Base-by-base conservation (phyloP, 768 basidiomycete species). In the Mrakia gelida region DNA sequence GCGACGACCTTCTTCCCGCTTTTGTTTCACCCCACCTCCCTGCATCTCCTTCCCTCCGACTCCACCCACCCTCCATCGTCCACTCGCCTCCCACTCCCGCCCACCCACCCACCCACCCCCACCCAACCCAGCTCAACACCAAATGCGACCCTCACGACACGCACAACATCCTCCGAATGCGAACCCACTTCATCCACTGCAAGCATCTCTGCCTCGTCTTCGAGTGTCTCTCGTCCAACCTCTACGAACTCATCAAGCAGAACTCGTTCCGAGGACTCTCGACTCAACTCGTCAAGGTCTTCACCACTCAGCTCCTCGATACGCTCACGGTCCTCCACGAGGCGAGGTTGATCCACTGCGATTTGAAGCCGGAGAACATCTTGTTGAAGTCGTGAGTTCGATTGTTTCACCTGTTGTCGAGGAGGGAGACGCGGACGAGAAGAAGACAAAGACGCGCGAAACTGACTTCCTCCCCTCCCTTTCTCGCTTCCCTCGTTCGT, bases 241-340 rank as follows among this genome's bases (percentile, higher is more conserved):
- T 99, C 76, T 99, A 98, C 87, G 97, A 99, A 85, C 89, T 99
- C 83, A 98, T 99, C 89, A 99, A 99, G 87, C 97, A 99, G 86
- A 99, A 99, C 85, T 94, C 95, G 83, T 99, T 98, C 88, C 93
- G 97, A 84, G 97, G 97, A 2, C 86, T 99, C 65, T 93, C 92
- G 85, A 96, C 95, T 8, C 93, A 95, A 83, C 91, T 99, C 71
- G 97, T 99, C 83, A 96, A 98, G 83, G 97, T 99, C 65, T 99
- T 99, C 84, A 98, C 96, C 80, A 92, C 93, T 0, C 97, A 99
- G 84, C 86, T 99, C 41, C 86, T 99, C 77, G 96, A 99, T 82
- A 91, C 96, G 1, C 85, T 99, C 83, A 91, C 92, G 13, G 90
- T 98, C 7, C 88, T 99, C 80, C 97, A 98, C 83, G 95, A 98